phyloP scores from a whole-genome alignment of 345 rosid species.

The Arabis alpina region DNA sequence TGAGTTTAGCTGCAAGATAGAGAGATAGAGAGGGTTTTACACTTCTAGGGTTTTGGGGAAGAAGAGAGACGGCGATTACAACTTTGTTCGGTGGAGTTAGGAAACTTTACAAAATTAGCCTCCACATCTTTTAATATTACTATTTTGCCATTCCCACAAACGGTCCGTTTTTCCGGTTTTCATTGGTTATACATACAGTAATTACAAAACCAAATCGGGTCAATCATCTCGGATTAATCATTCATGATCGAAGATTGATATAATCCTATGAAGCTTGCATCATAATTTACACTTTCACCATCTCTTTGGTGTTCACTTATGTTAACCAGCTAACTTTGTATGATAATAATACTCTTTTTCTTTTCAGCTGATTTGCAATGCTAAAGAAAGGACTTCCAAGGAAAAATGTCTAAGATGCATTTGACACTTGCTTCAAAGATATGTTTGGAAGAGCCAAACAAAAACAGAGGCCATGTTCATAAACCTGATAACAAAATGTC shows the following conservation, averaged over 20 bases:
- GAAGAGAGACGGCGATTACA: conserved; percentile 24
- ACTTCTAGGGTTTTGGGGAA: conserved; percentile 41
- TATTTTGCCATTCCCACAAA: conserved; percentile 20
- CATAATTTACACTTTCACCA: not conserved
- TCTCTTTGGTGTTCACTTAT: too few relatives aligned
- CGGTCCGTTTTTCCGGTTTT: not conserved
- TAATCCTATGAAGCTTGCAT: not conserved
- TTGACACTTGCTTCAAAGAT: not conserved
- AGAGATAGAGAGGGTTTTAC: conserved; percentile 27
- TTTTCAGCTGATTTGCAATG: not conserved
- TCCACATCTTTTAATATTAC: not conserved
- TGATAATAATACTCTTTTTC: not conserved
- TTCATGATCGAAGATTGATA: not conserved
- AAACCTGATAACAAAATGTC: not conserved
- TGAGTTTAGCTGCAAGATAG: not conserved
- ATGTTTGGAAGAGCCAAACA: not conserved
- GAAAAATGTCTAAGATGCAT: not conserved
- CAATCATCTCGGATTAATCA: not conserved
- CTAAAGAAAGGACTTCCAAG: not conserved
- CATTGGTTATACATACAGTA: not conserved
- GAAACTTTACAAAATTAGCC: not conserved
- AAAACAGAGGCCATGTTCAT: not conserved
- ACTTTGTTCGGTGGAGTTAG: not conserved
- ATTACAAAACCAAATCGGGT: not conserved
- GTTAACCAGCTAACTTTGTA: too few relatives aligned